These are phyloP conservation scores for Exobasidium rhododendri DNA, from an alignment of 1,284 basidiomycete species.

Conservation along the genomic window DNA sequence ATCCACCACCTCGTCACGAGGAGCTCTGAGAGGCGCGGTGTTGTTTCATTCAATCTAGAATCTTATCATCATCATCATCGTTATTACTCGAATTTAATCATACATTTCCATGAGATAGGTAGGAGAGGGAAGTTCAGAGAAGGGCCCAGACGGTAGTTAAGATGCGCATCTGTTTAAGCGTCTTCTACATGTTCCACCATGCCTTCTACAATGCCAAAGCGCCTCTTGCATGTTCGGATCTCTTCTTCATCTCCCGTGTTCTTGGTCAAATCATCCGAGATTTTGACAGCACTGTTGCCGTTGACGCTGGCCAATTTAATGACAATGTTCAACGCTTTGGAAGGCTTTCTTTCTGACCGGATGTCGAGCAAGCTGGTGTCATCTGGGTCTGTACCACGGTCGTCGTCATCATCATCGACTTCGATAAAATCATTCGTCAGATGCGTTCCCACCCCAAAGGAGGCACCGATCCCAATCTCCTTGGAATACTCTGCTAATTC, in stretches of 20 bases:
- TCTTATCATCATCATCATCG: too few relatives aligned
- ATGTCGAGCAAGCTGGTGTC: not conserved
- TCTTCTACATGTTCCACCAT: slow-evolving; percentile 11
- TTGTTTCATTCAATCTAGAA: too few relatives aligned
- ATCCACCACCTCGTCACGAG: slow-evolving; percentile 1
- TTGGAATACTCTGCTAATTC: slow-evolving; percentile 32
- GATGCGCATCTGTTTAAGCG: not conserved
- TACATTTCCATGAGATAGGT: too few relatives aligned
- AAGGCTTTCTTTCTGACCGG: slow-evolving; percentile 3
- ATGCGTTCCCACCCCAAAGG: slow-evolving; percentile 33
- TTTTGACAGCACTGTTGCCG: slow-evolving; percentile 46
- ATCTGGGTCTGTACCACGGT: slow-evolving; percentile 10
- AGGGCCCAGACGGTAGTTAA: not conserved
- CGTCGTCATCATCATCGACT: not conserved
- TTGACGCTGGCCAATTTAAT: slow-evolving; percentile 49
- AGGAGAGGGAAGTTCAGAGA: not conserved
- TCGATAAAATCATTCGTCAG: slow-evolving; percentile 17
- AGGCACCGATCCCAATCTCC: slow-evolving; percentile 44
- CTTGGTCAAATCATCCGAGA: slow-evolving; percentile 52
- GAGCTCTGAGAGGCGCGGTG: slow-evolving; percentile 3
- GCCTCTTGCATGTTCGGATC: slow-evolving; percentile 19
- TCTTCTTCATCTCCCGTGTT: slow-evolving; percentile 48
- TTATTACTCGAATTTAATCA: too few relatives aligned
- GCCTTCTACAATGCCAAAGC: slow-evolving; percentile 11
- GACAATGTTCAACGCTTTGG: slow-evolving; percentile 50